Percentiles rank a stretch among this genome's conserved stretches.
Conservation (phyloP, 331 rosid species). For the Acacia pycnantha region DNA sequence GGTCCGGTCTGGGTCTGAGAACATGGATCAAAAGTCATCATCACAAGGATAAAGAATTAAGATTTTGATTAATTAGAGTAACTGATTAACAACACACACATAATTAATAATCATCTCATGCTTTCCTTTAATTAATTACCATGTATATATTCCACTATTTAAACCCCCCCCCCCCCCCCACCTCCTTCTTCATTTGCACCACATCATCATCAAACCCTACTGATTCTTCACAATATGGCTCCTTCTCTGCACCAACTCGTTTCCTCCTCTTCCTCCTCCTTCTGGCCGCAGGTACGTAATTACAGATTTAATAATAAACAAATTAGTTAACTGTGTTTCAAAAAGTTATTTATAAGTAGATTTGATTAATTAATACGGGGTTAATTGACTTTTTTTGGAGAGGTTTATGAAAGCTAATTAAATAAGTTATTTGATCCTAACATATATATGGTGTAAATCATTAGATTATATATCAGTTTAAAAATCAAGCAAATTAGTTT, state of each 20-base stretch:
- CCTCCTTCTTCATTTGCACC: background rate
- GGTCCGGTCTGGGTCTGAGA: no score
- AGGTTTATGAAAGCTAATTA: no score
- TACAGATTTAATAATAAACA: background rate
- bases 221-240: conserved; percentile 32
- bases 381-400: no score
- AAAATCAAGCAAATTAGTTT: no score
- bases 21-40: background rate
- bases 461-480: no score
- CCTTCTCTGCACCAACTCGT: conserved; percentile 33
- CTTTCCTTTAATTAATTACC: background rate
- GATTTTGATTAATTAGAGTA: background rate
- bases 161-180: background rate
- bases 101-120: background rate
- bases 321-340: no score
- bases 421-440: no score
- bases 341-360: no score
- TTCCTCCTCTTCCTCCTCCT: conserved; percentile 46
- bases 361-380: no score
- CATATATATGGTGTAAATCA: no score
- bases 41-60: background rate
- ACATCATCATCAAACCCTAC: background rate
- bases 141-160: background rate
- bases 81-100: no score
- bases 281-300: conserved; percentile 45